Percentiles rank a stretch among this genome's conserved stretches.
These are phyloP conservation scores for Daldinia caldariorum DNA, from an alignment of 495 filamentous ascomycete genomes.

Conservation along the genomic window DNA sequence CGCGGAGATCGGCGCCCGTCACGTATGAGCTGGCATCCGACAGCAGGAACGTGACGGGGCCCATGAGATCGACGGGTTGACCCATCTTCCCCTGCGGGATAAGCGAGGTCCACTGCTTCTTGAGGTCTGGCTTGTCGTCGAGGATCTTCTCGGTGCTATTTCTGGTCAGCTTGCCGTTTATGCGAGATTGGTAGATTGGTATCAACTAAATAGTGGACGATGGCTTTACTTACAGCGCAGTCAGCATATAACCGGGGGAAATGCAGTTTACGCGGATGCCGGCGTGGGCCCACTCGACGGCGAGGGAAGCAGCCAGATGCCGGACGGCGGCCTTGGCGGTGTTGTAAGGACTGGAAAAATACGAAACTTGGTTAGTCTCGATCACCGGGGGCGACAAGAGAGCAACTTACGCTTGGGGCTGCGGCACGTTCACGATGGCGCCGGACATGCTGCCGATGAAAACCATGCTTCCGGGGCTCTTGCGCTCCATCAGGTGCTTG, in stretches of 20 bases:
- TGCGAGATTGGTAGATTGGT: too few relatives aligned
- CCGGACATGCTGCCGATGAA: constrained; percentile 97
- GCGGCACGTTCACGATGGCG: constrained; percentile 90
- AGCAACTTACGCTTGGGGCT: constrained; percentile 75
- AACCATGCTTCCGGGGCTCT: constrained; percentile 83
- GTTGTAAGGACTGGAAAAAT: constrained; percentile 76
- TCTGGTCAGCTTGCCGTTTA: constrained; percentile 16
- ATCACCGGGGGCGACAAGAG: not conserved
- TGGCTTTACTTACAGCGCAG: constrained; percentile 73
- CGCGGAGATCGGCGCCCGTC: constrained; percentile 87
- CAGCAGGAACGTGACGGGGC: constrained; percentile 86
- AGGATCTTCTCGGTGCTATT: constrained; percentile 90
- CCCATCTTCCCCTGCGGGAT: constrained; percentile 95
- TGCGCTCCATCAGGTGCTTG: constrained; percentile 86
- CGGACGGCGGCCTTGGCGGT: constrained; percentile 88
- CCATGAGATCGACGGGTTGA: constrained; percentile 90
- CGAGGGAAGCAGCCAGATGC: constrained; percentile 80
- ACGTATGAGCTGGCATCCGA: constrained; percentile 88
- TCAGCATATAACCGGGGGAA: constrained; percentile 93
- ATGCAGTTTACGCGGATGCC: constrained; percentile 93
- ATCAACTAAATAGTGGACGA: too few relatives aligned
- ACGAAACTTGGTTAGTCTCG: constrained; percentile 29
- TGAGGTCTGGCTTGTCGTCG: constrained; percentile 88
- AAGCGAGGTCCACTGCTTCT: constrained; percentile 85
- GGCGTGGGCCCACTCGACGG: constrained; percentile 87